phyloP scores from a whole-genome alignment of 2,329 filamentous ascomycete genomes.

The Cladophialophora immunda region DNA sequence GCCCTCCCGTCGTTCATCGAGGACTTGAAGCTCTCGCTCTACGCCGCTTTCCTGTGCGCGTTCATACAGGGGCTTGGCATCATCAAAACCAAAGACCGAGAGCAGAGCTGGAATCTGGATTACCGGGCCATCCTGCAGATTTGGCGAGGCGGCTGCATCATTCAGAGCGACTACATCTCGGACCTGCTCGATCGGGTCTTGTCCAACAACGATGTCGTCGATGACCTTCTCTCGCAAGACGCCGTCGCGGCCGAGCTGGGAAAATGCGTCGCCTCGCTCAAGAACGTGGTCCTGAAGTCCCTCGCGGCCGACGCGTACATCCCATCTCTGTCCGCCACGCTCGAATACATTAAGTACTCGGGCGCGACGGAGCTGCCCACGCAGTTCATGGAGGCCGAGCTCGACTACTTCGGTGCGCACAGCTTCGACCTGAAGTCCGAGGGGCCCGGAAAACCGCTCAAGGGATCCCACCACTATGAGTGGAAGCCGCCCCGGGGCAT shows the following conservation, averaged over 20 bases:
- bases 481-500: constrained; percentile 36
- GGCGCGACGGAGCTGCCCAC: constrained; percentile 69
- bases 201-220: constrained; percentile 43
- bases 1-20: constrained; percentile 61
- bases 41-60: constrained; percentile 67
- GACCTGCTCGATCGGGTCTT: constrained; percentile 58
- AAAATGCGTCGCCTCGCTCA: constrained; percentile 60
- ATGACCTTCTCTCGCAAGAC: constrained; percentile 57
- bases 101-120: constrained; percentile 65
- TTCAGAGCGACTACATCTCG: constrained; percentile 71
- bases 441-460: constrained; percentile 31
- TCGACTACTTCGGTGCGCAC: constrained; percentile 76
- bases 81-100: constrained; percentile 65
- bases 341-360: constrained; percentile 74
- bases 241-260: constrained; percentile 64
- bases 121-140: constrained; percentile 59
- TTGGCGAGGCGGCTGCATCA: constrained; percentile 76
- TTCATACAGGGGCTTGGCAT: constrained; percentile 74
- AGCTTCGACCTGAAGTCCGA: constrained; percentile 53
- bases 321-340: constrained; percentile 66
- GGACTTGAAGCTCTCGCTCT: constrained; percentile 68
- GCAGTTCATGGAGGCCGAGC: constrained; percentile 73
- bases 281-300: constrained; percentile 63
- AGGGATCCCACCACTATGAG: constrained; percentile 37
- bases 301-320: constrained; percentile 67